These are phyloP conservation scores for Penicillium chermesinum DNA, from an alignment of 495 filamentous ascomycete species.

Conservation along the genomic window DNA sequence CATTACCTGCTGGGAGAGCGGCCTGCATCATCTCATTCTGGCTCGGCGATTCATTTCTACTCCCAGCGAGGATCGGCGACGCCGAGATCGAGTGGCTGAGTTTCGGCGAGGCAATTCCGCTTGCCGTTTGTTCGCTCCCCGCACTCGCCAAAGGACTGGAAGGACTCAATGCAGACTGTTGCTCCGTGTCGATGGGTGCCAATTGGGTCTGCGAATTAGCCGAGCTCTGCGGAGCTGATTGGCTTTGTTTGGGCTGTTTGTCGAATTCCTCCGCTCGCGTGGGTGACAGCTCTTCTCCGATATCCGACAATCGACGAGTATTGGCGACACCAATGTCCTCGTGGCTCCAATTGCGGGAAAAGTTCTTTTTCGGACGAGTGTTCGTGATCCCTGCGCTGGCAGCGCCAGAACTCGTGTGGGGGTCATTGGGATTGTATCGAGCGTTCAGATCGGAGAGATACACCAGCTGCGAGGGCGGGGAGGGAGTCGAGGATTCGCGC, in stretches of 20 bases:
- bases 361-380: constrained; percentile 29
- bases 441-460: constrained; percentile 35
- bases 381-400: background rate
- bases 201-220: constrained; percentile 16
- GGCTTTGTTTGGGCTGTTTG: background rate
- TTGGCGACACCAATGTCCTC: constrained; percentile 49
- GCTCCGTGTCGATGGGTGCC: constrained; percentile 10
- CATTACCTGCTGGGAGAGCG: background rate
- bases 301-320: constrained; percentile 60
- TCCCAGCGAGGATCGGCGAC: constrained; percentile 7
- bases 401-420: constrained; percentile 5
- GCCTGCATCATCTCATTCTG: background rate
- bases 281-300: constrained; percentile 56
- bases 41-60: background rate
- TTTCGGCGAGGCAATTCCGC: constrained; percentile 16
- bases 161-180: constrained; percentile 28
- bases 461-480: constrained; percentile 41
- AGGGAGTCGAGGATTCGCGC: constrained; percentile 49
- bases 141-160: constrained; percentile 40
- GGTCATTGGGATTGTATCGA: constrained; percentile 18
- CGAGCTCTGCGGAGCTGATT: constrained; percentile 2
- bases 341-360: constrained; percentile 46
- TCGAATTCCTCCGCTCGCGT: constrained; percentile 19
- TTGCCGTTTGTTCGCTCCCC: constrained; percentile 26
- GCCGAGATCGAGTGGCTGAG: constrained; percentile 8